Evolutionary conservation across 2,329 filamentous ascomycete genomes (phyloP).

Genomic region (Seiridium unicorne): DNA sequence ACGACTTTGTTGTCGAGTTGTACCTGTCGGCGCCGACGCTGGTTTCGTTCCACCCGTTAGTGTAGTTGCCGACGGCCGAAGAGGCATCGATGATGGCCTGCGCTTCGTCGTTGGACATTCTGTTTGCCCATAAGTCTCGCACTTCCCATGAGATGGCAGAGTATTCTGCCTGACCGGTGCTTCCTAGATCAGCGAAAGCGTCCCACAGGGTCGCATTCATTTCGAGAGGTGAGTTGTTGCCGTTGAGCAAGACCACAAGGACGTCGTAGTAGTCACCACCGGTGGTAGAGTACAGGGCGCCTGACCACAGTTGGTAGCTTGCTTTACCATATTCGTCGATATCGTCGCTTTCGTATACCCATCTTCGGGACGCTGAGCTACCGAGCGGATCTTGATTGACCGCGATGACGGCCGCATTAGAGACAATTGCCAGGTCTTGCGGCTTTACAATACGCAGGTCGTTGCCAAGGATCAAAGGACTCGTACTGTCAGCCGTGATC

Average conservation of each 20-base stretch:
- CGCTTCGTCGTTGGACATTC: slow-evolving; percentile 48
- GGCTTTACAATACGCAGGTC: slow-evolving; percentile 23
- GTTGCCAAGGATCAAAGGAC: slow-evolving; percentile 18
- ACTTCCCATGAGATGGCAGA: slow-evolving; percentile 47
- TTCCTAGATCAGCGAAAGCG: slow-evolving; percentile 48
- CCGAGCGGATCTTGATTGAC: slow-evolving; percentile 38
- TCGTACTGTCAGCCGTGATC: not conserved
- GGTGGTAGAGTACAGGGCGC: slow-evolving; percentile 34
- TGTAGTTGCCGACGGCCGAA: slow-evolving; percentile 26
- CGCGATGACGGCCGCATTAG: slow-evolving; percentile 41
- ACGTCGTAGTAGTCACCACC: slow-evolving; percentile 40
- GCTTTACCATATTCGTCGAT: slow-evolving; percentile 38
- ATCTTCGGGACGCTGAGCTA: slow-evolving; percentile 38
- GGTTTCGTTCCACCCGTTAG: slow-evolving; percentile 2
- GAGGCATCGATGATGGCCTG: slow-evolving; percentile 40
- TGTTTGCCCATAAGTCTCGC: slow-evolving; percentile 53
- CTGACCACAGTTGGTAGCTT: slow-evolving; percentile 49
- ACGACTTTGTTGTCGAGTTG: slow-evolving; percentile 47
- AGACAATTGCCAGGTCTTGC: slow-evolving; percentile 34
- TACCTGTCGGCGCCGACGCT: slow-evolving; percentile 28
- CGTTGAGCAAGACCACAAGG: slow-evolving; percentile 49
- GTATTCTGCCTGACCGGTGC: slow-evolving; percentile 37
- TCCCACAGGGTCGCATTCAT: slow-evolving; percentile 52
- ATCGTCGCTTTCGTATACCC: slow-evolving; percentile 19
- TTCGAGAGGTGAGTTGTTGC: slow-evolving; percentile 34